Evolutionary conservation across 2,329 filamentous ascomycete genomes (phyloP).

Genomic region (Niveomyces coronatus): DNA sequence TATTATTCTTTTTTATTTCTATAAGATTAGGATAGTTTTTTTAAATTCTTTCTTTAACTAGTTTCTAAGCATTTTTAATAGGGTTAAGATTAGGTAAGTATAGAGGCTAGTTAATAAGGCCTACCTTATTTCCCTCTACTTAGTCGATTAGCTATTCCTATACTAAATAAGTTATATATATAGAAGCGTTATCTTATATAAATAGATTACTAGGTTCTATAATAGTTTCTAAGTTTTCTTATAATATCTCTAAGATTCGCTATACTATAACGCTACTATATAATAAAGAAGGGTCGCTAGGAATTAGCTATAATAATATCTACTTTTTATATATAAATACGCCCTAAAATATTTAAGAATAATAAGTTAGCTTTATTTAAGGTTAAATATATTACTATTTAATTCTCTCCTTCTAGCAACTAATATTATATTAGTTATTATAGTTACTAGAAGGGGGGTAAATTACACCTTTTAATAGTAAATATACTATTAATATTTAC

Average conservation of each 20-base stretch:
- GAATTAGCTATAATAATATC: neutral
- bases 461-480: neutral
- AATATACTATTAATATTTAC: neutral
- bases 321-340: neutral
- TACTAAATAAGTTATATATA: conserved; percentile 1
- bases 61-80: conserved; percentile 11
- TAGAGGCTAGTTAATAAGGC: conserved; percentile 5
- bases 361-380: neutral
- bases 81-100: conserved; percentile 11
- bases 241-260: neutral
- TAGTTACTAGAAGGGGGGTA: too few relatives aligned
- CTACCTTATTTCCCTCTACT: conserved; percentile 3
- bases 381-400: neutral
- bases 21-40: conserved; percentile 5
- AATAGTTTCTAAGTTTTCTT: conserved; percentile 10
- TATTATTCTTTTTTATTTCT: conserved; percentile 3
- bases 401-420: neutral
- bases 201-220: conserved; percentile 8
- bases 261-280: neutral
- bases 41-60: conserved; percentile 9
- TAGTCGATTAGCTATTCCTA: conserved; percentile 6
- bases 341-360: neutral
- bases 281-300: neutral
- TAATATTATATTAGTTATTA: neutral
- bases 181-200: conserved; percentile 10